Percentiles rank a stretch among this genome's conserved stretches.
Evolutionary conservation across 2,329 filamentous ascomycete genomes (phyloP).

Genomic region (Penicillium sp.): DNA sequence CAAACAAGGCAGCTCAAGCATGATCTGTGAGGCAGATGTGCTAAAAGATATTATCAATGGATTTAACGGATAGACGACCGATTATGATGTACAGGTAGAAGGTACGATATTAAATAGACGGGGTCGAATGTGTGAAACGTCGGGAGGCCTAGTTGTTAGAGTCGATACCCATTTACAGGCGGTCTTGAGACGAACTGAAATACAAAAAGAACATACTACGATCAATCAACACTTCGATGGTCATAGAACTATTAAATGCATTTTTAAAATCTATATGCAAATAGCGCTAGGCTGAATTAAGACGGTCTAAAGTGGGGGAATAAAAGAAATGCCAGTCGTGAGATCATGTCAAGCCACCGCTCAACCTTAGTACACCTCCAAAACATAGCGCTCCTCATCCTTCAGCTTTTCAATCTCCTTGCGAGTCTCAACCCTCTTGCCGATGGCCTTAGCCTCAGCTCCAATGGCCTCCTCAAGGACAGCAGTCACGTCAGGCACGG

Average conservation of each 20-base stretch:
- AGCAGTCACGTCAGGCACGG: conserved; percentile 91
- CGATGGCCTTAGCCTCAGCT: conserved; percentile 64
- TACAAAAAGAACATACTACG: background rate
- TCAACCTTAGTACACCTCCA: conserved; percentile 81
- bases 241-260: conserved; percentile 1
- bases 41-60: conserved; percentile 7
- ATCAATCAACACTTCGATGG: background rate
- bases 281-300: conserved; percentile 23
- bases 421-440: conserved; percentile 76
- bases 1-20: conserved; percentile 10
- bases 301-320: conserved; percentile 21
- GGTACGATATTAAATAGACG: conserved; percentile 3
- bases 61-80: conserved; percentile 15
- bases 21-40: background rate
- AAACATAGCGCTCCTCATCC: conserved; percentile 89
- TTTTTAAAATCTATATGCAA: conserved; percentile 13
- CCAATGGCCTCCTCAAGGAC: conserved; percentile 92
- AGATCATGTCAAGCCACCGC: conserved; percentile 12
- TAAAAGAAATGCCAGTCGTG: conserved; percentile 19
- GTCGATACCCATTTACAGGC: conserved; percentile 20
- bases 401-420: conserved; percentile 98
- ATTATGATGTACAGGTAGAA: conserved; percentile 8
- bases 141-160: conserved; percentile 1
- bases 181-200: background rate
- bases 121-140: background rate